Base-by-base conservation (phyloP, 352 stramenopile species). In the Phytophthora rubi region DNA sequence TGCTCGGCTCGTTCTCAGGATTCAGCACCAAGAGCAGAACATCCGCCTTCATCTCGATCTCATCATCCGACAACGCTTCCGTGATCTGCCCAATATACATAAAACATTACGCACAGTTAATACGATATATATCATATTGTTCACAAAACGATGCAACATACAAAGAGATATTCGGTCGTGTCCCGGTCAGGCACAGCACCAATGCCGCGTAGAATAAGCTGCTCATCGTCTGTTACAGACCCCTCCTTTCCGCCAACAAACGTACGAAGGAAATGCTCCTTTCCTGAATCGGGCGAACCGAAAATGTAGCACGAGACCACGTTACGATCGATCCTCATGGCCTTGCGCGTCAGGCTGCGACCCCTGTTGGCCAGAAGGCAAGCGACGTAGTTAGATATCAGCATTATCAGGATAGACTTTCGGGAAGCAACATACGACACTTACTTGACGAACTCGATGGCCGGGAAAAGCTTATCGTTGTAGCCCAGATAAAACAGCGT, bases 401-500 rank as follows among this genome's bases (percentile, higher is more conserved):
- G 4, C 10, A 64, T 23, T 4, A 13, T n/a, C 56, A 32, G 30
- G 13, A 26, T 53, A 12, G 8, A 28, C 28, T 57, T 21, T 18
- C 6, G 33, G 10, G 33, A 12, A 48, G 33, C 4, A 8, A 23
- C 4, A 56, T 30, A 37, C 15, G 28, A 35, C 4, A 84, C 77
- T 42, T 73, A 88, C 80, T 86, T 88, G 33, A 84, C 80, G 53
- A 92, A 81, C 47, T 94, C 81, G 23, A 96, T 55, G 9, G 85
- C 88, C 0, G 82, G 80, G 16, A 73, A 79, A 35, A 85, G 54
- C 53, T 93, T 92, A 68, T 92, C 82, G 64, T 93, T 86, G 62
- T 90, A 94, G n/a, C 88, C 88, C 47, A 96, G 59, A 62, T 91
- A 94, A 67, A 92, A 96, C 5, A 96, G 65, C 21, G 85, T 88